Percentiles rank a stretch among this genome's conserved stretches.
These are phyloP conservation scores for Mycena citricolor DNA, from an alignment of 1,284 basidiomycete genomes.

Conservation along the genomic window DNA sequence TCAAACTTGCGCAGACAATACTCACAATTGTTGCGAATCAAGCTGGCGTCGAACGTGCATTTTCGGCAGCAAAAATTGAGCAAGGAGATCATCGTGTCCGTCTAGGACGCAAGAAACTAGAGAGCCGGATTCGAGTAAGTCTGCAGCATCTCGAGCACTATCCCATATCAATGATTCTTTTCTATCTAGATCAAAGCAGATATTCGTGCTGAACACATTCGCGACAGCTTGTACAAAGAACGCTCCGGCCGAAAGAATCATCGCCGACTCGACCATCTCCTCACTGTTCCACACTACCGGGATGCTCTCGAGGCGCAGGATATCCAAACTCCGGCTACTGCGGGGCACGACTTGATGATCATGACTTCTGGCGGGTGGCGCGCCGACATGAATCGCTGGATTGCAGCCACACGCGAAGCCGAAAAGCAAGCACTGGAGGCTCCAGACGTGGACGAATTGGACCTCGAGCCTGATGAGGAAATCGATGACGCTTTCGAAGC, in stretches of 20 bases:
- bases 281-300: conserved; percentile 23
- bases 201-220: conserved; percentile 21
- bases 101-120: neutral
- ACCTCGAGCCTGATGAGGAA: too few species aligned
- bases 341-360: conserved; percentile 13
- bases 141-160: conserved; percentile 1
- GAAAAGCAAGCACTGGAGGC: too few species aligned
- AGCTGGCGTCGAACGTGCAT: conserved; percentile 5
- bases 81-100: conserved; percentile 16
- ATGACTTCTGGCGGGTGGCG: conserved; percentile 15
- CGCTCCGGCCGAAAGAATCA: conserved; percentile 22
- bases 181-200: conserved; percentile 8
- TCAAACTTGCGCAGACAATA: conserved; percentile 25
- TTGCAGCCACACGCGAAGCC: conserved; percentile 2
- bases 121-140: conserved; percentile 3
- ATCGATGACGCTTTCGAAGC: too few species aligned
- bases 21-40: conserved; percentile 23
- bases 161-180: conserved; percentile 1
- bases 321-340: conserved; percentile 2
- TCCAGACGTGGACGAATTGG: too few species aligned
- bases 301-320: conserved; percentile 22
- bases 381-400: conserved; percentile 21
- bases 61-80: conserved; percentile 15
- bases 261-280: conserved; percentile 15
- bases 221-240: conserved; percentile 14